Base-by-base conservation (phyloP, 2,329 filamentous ascomycete genomes). In the Camptophora hylomeconis region DNA sequence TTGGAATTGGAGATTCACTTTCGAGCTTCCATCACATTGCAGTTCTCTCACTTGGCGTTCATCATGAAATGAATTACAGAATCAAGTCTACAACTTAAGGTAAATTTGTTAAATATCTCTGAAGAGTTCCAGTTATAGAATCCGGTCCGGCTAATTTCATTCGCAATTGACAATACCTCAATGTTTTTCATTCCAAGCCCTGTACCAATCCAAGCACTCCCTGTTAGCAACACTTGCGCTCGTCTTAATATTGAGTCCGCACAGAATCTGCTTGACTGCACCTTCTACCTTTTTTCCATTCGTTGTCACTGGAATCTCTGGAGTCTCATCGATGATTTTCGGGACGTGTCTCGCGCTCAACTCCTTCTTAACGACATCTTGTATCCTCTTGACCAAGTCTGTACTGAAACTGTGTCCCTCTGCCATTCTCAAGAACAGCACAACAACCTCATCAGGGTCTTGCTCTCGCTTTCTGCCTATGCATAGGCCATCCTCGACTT, bases 261-360 rank as follows among this genome's bases (percentile, higher is more conserved):
- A 92, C 2, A 98, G 59, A 24, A 95, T 94, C 56, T 94, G 86
- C 63, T 95, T 95, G 5, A 95, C 87, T 0, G 83, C 82, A 26
- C 92, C 84, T 53, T 98, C 87, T 35, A 98, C 82, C 74, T 95
- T 98, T 63, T 98, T 98, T 30, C 87, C 87, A 48, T 98, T 98
- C 2, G 76, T 75, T 10, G 89, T 95, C 42, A 86, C 75, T 0
- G 87, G 89, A 11, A 98, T 89, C 20, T 87, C 84, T 0, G 76
- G 74, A 38, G 80, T 86, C 50, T 80, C 75, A 41, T 86, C 81
- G 11, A 95, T 65, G 1, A 93, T 61, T 0, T 73, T 78, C 0
- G 87, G 87, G 0, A 95, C 84, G 59, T 98, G 89, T 30, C 89
- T 69, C 4, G 83, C 80, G 45, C 82, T 93, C 35, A 95, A 59